These are phyloP conservation scores for Suillus subaureus DNA, from an alignment of 768 basidiomycete species.

Conservation along the genomic window DNA sequence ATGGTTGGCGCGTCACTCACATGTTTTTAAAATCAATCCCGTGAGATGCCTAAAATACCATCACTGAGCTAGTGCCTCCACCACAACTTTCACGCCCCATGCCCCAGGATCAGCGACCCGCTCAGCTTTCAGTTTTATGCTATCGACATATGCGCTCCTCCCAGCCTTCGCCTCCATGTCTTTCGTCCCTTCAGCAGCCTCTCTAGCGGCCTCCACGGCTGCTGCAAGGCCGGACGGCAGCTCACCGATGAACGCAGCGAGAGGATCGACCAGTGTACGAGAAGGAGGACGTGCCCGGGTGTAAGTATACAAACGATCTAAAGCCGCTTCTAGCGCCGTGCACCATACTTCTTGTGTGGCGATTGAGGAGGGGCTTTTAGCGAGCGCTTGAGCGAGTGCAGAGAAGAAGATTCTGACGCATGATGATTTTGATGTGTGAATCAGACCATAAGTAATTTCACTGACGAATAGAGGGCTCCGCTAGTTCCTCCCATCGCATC, in stretches of 20 bases:
- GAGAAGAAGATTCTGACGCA: constrained; percentile 83
- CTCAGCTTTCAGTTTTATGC: constrained; percentile 60
- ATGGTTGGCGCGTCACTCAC: neutral
- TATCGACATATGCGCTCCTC: constrained; percentile 84
- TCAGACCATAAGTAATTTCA: constrained; percentile 18
- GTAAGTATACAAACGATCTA: constrained; percentile 72
- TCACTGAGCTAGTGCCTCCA: constrained; percentile 50
- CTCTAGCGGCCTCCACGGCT: constrained; percentile 61
- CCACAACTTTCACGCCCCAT: constrained; percentile 81
- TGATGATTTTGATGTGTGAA: neutral
- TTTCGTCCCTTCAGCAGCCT: constrained; percentile 75
- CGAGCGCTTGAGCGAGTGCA: constrained; percentile 75
- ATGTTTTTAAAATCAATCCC: neutral
- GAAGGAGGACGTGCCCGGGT: constrained; percentile 89
- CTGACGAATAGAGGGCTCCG: constrained; percentile 89
- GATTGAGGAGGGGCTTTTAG: constrained; percentile 33
- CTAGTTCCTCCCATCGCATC: constrained; percentile 91
- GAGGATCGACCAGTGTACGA: constrained; percentile 91
- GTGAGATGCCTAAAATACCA: neutral
- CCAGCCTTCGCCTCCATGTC: constrained; percentile 84
- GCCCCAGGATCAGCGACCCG: constrained; percentile 86
- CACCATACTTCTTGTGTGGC: constrained; percentile 59
- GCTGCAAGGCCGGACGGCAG: constrained; percentile 39
- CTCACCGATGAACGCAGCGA: constrained; percentile 68
- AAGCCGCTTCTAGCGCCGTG: constrained; percentile 56